Percentiles rank a stretch among this genome's conserved stretches.
Evolutionary conservation across 1,284 basidiomycete species (phyloP).

Genomic region (Ganoderma lucidum): DNA sequence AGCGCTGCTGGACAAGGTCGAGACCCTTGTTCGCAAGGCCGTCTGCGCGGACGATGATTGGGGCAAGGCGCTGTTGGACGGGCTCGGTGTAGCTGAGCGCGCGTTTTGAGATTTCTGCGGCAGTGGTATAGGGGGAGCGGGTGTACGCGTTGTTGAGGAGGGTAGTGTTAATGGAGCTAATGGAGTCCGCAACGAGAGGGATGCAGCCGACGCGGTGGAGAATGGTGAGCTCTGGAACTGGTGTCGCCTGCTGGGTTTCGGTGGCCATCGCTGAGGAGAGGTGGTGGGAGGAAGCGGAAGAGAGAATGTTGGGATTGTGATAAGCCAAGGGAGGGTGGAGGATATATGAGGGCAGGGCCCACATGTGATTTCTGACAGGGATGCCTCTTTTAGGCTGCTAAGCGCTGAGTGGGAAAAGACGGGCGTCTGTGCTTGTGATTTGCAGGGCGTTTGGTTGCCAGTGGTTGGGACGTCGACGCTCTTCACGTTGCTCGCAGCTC

Average conservation of each 20-base stretch:
- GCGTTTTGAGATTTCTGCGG: constrained; percentile 62
- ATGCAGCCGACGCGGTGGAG: constrained; percentile 71
- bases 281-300: constrained; percentile 22
- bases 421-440: constrained; percentile 8
- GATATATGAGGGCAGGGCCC: constrained; percentile 25
- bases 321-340: constrained; percentile 24
- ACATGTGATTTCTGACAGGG: constrained; percentile 36
- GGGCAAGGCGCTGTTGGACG: constrained; percentile 67
- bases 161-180: constrained; percentile 64
- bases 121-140: constrained; percentile 67
- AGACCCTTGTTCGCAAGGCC: constrained; percentile 74
- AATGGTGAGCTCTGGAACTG: constrained; percentile 64
- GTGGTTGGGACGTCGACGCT: not conserved
- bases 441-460: not conserved
- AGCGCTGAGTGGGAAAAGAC: not conserved
- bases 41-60: constrained; percentile 69
- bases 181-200: constrained; percentile 70
- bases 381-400: not conserved
- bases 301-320: constrained; percentile 21
- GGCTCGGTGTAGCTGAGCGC: constrained; percentile 72
- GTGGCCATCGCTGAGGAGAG: constrained; percentile 46
- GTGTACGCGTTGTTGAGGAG: constrained; percentile 69
- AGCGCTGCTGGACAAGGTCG: constrained; percentile 74
- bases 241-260: constrained; percentile 44
- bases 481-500: not conserved